Conservation (phyloP, 73 alveolate species). For the Paramecium octaurelia region DNA sequence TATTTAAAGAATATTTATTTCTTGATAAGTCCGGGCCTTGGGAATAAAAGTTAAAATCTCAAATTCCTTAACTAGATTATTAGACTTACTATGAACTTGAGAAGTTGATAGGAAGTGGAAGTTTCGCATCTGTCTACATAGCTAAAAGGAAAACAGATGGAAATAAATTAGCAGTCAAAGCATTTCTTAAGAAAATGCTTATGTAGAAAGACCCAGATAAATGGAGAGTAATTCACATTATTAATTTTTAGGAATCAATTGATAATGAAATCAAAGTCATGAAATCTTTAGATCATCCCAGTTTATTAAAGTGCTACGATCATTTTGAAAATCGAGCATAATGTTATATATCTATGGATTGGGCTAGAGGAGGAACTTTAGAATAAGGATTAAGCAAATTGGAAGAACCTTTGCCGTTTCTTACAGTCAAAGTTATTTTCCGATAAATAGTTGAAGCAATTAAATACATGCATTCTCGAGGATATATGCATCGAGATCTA, state of each 20-base stretch:
- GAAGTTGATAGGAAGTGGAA: slow-evolving; percentile 9
- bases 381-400: not conserved
- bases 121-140: slow-evolving; percentile 24
- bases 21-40: not conserved
- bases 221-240: slow-evolving; percentile 42
- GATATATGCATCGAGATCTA: slow-evolving; percentile 40
- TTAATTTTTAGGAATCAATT: not conserved
- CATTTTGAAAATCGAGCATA: slow-evolving; percentile 14
- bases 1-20: not conserved
- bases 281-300: slow-evolving; percentile 12
- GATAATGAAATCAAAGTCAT: slow-evolving; percentile 9
- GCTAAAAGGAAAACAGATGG: slow-evolving; percentile 31
- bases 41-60: not conserved
- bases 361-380: slow-evolving; percentile 37
- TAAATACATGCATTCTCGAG: not conserved
- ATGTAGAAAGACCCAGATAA: not conserved
- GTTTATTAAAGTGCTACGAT: not conserved
- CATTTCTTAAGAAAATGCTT: slow-evolving; percentile 26
- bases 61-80: not conserved
- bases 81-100: not conserved
- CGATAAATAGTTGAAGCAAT: slow-evolving; percentile 9
- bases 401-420: slow-evolving; percentile 21
- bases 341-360: not conserved
- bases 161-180: not conserved
- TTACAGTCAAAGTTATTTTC: slow-evolving; percentile 29